Evolutionary conservation across 1,284 basidiomycete species (phyloP).

Genomic region (Leccinum griseonigrum): DNA sequence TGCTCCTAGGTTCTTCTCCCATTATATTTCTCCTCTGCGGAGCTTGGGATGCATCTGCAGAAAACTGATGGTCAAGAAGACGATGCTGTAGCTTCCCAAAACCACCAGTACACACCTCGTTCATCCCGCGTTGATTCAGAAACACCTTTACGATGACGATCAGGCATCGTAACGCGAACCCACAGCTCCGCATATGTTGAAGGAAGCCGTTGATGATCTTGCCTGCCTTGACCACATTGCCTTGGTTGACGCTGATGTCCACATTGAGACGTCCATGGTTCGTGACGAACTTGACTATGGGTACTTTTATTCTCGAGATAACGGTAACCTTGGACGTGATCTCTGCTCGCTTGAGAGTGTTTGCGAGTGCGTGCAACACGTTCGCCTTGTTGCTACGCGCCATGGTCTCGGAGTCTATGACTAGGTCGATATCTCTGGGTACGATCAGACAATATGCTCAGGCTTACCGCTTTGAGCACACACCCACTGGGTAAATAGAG

Average conservation of each 20-base stretch:
- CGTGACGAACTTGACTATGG: conserved; percentile 91
- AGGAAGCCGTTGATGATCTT: conserved; percentile 84
- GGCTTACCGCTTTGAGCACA: conserved; percentile 28
- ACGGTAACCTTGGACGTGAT: conserved; percentile 74
- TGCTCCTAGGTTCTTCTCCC: conserved; percentile 84
- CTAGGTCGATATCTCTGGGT: conserved; percentile 73
- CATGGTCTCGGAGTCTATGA: conserved; percentile 67
- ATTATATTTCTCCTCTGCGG: conserved; percentile 73
- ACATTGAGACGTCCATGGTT: conserved; percentile 77
- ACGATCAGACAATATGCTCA: conserved; percentile 9
- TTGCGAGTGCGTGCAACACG: conserved; percentile 64
- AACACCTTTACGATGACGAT: conserved; percentile 91
- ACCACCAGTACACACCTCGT: conserved; percentile 95
- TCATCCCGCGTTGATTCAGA: conserved; percentile 88
- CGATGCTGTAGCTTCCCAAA: conserved; percentile 92
- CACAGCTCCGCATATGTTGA: conserved; percentile 55
- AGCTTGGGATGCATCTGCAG: conserved; percentile 97
- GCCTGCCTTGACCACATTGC: conserved; percentile 81
- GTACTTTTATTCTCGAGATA: conserved; percentile 88
- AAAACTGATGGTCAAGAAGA: conserved; percentile 91
- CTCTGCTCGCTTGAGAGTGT: conserved; percentile 56
- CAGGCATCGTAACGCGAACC: conserved; percentile 69
- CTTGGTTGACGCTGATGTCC: conserved; percentile 89
- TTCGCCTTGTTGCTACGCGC: conserved; percentile 56
- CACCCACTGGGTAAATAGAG: conserved; percentile 93